Evolutionary conservation across 345 rosid species (phyloP).

Genomic region (Jatropha curcas): DNA sequence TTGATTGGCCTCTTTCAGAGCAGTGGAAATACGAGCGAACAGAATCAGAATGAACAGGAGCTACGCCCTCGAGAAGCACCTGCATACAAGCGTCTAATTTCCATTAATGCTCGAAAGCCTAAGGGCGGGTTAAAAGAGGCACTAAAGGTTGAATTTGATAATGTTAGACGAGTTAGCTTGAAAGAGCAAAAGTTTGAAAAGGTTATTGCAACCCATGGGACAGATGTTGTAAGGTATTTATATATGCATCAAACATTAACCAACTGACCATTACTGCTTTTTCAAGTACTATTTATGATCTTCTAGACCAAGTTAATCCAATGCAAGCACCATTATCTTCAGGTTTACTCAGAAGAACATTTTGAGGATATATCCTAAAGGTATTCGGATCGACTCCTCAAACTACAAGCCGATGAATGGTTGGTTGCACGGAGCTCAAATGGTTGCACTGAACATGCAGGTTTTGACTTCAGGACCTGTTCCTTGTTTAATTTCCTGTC

Average conservation of each 20-base stretch:
- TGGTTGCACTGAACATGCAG: slow-evolving; percentile 39
- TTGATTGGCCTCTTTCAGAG: slow-evolving; percentile 19
- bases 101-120: slow-evolving; percentile 37
- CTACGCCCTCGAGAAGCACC: slow-evolving; percentile 4
- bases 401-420: slow-evolving; percentile 57
- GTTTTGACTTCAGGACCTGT: slow-evolving; percentile 6
- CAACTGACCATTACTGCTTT: no score
- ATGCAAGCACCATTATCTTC: slow-evolving; percentile 17
- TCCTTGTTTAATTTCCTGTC: background rate
- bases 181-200: slow-evolving; percentile 33
- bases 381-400: slow-evolving; percentile 56
- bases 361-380: slow-evolving; percentile 58
- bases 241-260: no score
- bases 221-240: slow-evolving; percentile 27
- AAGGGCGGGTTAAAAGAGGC: slow-evolving; percentile 32
- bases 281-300: background rate
- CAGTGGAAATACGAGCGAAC: slow-evolving; percentile 21
- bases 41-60: slow-evolving; percentile 13
- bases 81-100: slow-evolving; percentile 30
- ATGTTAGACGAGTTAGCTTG: slow-evolving; percentile 38
- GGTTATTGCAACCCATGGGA: slow-evolving; percentile 24
- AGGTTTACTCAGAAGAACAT: slow-evolving; percentile 48
- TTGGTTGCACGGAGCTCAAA: slow-evolving; percentile 37
- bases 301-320: background rate
- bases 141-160: slow-evolving; percentile 21